Conservation (phyloP, 441 rosid species). For the Adansonia rubrostipa region DNA sequence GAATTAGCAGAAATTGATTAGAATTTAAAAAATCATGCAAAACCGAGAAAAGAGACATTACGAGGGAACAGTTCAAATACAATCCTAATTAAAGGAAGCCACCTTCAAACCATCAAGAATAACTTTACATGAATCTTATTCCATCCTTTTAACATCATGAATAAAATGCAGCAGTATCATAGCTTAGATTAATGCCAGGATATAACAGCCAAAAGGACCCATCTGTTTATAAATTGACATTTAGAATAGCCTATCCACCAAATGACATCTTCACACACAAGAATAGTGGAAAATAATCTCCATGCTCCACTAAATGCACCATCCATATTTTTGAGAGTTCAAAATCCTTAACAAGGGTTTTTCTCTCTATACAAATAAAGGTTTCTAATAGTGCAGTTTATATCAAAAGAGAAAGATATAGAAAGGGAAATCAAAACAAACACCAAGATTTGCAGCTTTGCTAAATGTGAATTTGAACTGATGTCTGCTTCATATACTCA, state of each 20-base stretch:
- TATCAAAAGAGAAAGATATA: neutral
- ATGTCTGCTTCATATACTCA: neutral
- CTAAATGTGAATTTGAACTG: conserved; percentile 7
- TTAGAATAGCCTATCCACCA: neutral
- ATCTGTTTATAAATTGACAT: neutral
- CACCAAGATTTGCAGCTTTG: neutral
- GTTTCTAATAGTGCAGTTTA: neutral
- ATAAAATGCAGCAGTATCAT: neutral
- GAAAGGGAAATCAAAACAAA: neutral
- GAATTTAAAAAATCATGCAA: neutral
- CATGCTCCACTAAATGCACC: neutral
- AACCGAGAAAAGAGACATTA: conserved; percentile 14
- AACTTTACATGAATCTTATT: neutral
- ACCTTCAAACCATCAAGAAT: conserved; percentile 2
- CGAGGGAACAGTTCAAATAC: neutral
- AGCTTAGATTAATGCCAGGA: neutral
- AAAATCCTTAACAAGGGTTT: neutral
- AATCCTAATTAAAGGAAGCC: conserved; percentile 15
- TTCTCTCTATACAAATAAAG: neutral
- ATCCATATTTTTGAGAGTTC: conserved; percentile 9
- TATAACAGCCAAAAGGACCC: conserved; percentile 7
- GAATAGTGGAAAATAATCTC: conserved; percentile 12
- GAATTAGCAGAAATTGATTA: conserved; percentile 19
- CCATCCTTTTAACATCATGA: conserved; percentile 11
- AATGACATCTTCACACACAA: conserved; percentile 6